Base-by-base conservation (phyloP, 495 filamentous ascomycete genomes). In the Podospora conica region DNA sequence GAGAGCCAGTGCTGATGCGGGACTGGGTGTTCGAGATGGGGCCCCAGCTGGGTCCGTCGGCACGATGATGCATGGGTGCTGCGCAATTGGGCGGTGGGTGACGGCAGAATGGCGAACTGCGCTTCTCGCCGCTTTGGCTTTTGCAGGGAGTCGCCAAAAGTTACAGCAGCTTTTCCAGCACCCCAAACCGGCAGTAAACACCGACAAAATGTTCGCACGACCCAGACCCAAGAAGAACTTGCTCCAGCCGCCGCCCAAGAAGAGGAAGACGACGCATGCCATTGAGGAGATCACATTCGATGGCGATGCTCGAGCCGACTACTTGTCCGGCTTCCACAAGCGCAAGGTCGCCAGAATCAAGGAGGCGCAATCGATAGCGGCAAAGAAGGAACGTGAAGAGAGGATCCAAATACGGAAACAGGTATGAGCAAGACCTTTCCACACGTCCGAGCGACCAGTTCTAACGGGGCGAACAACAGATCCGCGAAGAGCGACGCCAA, bases 301-400 rank as follows among this genome's bases (percentile, higher is more conserved):
- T 79, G 72, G 81, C 58, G 80, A 81, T 56, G 88, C 88, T 54
- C 87, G 95, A 59, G 82, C 87, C 67, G 90, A 97, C 68, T 98
- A 91, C 70, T 84, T 98, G 48, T 96, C 91, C 8, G 95, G 95
- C 5, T 98, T 98, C 79, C 94, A 92, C 80, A 97, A 97, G 82
- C 89, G 95, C 74, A 98, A 98, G 75, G 78, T 89, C 61, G 87
- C 89, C 71, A 84, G 95, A 21, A 85, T 85, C 63, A 94, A 94
- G 78, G 81, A 89, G 78, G 95, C 94, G 9, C 87, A 95, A 73
- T 90, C 91, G 58, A 80, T 87, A 56, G 91, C 91, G 9, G 84
- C 83, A 33, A 85, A 91, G 73, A 87, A 84, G 74, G 90, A 86
- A 22, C 84, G 86, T 55, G 85, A 92, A 70, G 90, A 92, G 75